These are phyloP conservation scores for Clonostachys byssicola DNA, from an alignment of 2,329 filamentous ascomycete genomes.

Conservation along the genomic window DNA sequence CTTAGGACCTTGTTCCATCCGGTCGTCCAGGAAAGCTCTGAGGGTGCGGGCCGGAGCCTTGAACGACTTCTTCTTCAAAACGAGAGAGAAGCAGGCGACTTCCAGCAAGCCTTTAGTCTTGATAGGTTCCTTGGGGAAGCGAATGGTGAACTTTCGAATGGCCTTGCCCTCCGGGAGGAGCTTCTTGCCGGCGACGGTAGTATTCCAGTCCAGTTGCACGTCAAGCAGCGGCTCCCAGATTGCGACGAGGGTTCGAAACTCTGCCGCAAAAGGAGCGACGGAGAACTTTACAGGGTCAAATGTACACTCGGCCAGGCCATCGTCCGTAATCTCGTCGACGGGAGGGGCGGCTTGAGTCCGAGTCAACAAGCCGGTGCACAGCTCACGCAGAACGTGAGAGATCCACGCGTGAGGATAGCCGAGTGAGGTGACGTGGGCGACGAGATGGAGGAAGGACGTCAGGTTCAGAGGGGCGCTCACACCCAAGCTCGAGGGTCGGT, in stretches of 20 bases:
- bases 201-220: neutral
- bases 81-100: neutral
- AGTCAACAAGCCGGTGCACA: neutral
- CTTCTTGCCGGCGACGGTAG: neutral
- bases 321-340: neutral
- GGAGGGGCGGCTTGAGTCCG: neutral
- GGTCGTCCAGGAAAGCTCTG: neutral
- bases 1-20: neutral
- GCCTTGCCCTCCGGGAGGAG: neutral
- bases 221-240: neutral
- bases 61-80: neutral
- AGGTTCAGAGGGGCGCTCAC: neutral
- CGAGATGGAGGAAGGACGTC: neutral
- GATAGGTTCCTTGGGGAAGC: neutral
- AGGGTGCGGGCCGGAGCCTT: neutral
- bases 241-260: neutral
- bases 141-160: neutral
- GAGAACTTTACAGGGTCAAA: neutral
- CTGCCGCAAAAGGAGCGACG: neutral
- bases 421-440: neutral
- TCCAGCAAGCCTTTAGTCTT: too few relatives aligned
- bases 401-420: neutral
- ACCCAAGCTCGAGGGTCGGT: neutral
- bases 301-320: neutral
- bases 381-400: neutral